Percentiles rank a stretch among this genome's conserved stretches.
phyloP scores from a whole-genome alignment of 345 rosid species.

The Heritiera fomes region DNA sequence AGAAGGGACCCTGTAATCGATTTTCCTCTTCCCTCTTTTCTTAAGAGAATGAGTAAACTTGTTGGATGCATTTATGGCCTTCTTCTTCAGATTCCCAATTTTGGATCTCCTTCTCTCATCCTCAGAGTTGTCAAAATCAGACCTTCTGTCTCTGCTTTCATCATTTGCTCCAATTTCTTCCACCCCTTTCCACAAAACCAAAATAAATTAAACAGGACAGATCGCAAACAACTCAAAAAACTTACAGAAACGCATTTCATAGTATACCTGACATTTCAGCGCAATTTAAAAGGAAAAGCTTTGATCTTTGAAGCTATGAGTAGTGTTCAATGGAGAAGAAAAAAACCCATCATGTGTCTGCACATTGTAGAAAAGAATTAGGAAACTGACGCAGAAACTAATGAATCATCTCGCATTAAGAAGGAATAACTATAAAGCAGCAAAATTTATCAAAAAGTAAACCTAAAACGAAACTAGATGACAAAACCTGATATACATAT shows the following conservation, averaged over 20 bases:
- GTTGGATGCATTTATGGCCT: conserved; percentile 88
- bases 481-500: neutral
- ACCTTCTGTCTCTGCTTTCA: conserved; percentile 72
- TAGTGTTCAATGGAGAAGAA: conserved; percentile 17
- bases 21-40: conserved; percentile 88
- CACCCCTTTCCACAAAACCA: conserved; percentile 40
- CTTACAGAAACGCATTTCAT: neutral
- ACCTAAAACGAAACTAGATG: neutral
- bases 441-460: neutral
- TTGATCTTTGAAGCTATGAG: conserved; percentile 11
- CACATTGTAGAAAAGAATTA: conserved; percentile 26
- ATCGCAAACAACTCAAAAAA: neutral
- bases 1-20: conserved; percentile 71
- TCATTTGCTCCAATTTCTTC: conserved; percentile 55
- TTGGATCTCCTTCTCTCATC: conserved; percentile 80
- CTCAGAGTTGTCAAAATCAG: conserved; percentile 74
- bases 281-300: conserved; percentile 28
- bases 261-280: conserved; percentile 63
- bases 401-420: neutral
- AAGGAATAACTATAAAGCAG: neutral
- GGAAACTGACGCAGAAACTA: conserved; percentile 8
- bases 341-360: conserved; percentile 32
- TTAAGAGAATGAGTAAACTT: conserved; percentile 92
- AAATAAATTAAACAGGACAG: neutral
- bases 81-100: conserved; percentile 82